These are phyloP conservation scores for Rusavskia elegans DNA, from an alignment of 495 filamentous ascomycete genomes.

Conservation along the genomic window DNA sequence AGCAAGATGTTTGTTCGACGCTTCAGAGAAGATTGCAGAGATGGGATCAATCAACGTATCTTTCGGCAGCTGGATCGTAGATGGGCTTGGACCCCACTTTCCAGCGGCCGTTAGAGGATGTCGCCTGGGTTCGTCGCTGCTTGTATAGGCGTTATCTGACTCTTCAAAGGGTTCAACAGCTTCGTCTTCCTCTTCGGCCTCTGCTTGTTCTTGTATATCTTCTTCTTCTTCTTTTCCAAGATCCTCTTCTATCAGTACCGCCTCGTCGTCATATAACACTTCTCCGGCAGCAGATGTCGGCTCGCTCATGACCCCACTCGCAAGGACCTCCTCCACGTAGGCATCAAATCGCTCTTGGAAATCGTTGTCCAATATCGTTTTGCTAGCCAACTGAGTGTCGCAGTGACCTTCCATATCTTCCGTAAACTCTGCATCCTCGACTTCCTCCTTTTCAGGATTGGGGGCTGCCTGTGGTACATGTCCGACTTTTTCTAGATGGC, in stretches of 20 bases:
- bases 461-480: constrained; percentile 15
- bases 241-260: constrained; percentile 22
- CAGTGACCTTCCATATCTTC: background rate
- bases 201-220: background rate
- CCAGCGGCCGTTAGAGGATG: constrained; percentile 54
- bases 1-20: constrained; percentile 54
- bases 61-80: constrained; percentile 55
- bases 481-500: constrained; percentile 44
- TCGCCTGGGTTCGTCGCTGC: constrained; percentile 24
- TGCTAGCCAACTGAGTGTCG: constrained; percentile 21
- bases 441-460: background rate
- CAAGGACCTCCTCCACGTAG: background rate
- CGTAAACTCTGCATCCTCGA: background rate
- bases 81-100: constrained; percentile 48
- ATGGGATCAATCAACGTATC: constrained; percentile 51
- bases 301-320: background rate
- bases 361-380: constrained; percentile 20
- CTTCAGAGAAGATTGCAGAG: constrained; percentile 43
- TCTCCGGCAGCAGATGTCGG: constrained; percentile 2
- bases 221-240: constrained; percentile 31
- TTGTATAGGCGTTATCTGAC: constrained; percentile 12
- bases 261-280: constrained; percentile 16
- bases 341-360: constrained; percentile 1
- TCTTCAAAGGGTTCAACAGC: constrained; percentile 30
- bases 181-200: constrained; percentile 10